These are phyloP conservation scores for Metschnikowia colocasiae DNA, from an alignment of 805 yeast species.

Conservation along the genomic window DNA sequence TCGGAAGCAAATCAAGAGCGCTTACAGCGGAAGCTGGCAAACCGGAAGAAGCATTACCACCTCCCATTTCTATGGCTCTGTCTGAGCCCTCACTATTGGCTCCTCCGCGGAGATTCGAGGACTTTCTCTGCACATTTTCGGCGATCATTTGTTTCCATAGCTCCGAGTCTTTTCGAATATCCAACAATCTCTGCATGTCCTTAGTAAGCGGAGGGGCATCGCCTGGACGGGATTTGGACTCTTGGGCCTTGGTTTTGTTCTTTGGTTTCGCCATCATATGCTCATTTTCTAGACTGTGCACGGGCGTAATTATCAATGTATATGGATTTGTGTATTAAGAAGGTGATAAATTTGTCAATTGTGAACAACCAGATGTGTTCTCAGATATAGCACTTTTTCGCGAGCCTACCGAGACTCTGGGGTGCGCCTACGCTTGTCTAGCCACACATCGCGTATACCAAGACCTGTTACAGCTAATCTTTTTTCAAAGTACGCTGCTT, in stretches of 20 bases:
- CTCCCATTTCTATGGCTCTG: background rate
- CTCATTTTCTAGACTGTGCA: background rate
- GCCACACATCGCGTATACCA: background rate
- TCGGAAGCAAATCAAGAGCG: slow-evolving; percentile 5
- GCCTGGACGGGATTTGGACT: background rate
- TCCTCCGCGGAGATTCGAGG: background rate
- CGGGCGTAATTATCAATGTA: background rate
- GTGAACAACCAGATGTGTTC: background rate
- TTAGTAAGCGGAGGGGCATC: slow-evolving; percentile 2
- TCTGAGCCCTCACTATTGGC: background rate
- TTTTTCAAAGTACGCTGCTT: slow-evolving; percentile 86
- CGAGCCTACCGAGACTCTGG: slow-evolving; percentile 1
- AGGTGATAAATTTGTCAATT: background rate
- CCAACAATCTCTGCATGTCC: slow-evolving; percentile 15
- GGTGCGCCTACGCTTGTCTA: background rate
- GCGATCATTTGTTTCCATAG: slow-evolving; percentile 31
- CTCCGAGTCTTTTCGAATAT: slow-evolving; percentile 32
- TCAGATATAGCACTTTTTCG: slow-evolving; percentile 1
- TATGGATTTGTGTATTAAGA: background rate
- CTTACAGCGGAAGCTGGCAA: background rate
- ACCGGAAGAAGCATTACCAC: background rate
- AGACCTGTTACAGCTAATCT: slow-evolving; percentile 36
- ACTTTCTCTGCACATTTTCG: background rate
- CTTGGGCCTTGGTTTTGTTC: background rate
- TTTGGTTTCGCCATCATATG: slow-evolving; percentile 1